Conservation (phyloP, 1,284 basidiomycete genomes). For the Pseudomicrostroma phylloplanum region DNA sequence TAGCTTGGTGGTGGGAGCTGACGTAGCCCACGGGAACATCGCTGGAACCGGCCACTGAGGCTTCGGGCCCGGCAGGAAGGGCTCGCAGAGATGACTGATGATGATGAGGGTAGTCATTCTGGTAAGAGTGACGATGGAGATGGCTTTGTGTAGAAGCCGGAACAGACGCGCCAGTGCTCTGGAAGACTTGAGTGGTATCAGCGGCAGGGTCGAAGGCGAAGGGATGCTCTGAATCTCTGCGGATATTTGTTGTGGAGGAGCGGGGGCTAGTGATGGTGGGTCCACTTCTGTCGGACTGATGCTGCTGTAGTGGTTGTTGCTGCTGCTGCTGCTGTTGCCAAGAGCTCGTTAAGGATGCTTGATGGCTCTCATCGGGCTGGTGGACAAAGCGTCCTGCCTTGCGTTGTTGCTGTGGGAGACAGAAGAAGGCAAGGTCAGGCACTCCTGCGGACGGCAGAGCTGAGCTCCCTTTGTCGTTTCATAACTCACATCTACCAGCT, state of each 20-base stretch:
- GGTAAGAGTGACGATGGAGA: not conserved
- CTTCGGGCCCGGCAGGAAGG: not conserved
- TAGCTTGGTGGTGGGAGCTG: not conserved
- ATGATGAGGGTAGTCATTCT: not conserved
- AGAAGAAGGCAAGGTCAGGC: not conserved
- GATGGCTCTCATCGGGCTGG: no score
- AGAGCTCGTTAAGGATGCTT: no score
- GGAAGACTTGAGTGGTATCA: not conserved
- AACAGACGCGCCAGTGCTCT: not conserved
- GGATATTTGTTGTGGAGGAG: not conserved
- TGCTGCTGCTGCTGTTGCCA: not conserved
- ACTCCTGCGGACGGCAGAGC: no score
- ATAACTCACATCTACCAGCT: not conserved
- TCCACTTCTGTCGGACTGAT: not conserved
- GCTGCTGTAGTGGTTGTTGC: constrained; percentile 1
- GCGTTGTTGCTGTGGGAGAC: not conserved
- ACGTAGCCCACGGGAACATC: not conserved
- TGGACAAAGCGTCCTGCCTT: no score
- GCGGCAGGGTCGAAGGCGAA: constrained; percentile 6
- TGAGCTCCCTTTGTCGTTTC: no score
- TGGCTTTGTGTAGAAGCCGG: not conserved
- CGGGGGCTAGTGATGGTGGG: not conserved
- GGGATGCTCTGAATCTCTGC: constrained; percentile 3
- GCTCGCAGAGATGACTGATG: not conserved
- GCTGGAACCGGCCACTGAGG: not conserved